Percentiles rank a stretch among this genome's conserved stretches.
Evolutionary conservation across 805 yeast species (phyloP).

Genomic region (Metschnikowia matae): DNA sequence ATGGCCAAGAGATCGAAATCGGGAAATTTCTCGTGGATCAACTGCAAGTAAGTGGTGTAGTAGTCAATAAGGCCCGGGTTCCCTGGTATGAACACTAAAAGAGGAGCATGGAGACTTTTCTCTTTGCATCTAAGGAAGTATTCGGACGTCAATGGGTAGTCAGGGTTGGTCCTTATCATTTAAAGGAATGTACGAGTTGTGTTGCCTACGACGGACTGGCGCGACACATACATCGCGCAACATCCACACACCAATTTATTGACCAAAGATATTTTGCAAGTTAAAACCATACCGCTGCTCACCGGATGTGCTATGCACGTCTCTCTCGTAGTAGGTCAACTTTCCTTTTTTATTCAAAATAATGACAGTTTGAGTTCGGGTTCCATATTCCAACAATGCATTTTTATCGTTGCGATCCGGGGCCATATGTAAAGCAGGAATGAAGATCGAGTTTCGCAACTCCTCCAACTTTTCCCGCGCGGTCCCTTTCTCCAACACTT

Average conservation of each 20-base stretch:
- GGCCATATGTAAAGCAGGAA: conserved; percentile 55
- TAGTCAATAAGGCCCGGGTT: conserved; percentile 72
- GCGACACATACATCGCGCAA: neutral
- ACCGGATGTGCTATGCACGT: conserved; percentile 37
- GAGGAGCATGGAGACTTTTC: conserved; percentile 14
- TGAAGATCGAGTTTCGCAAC: conserved; percentile 58
- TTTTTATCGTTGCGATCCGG: neutral
- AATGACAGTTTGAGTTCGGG: conserved; percentile 81
- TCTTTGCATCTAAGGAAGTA: conserved; percentile 19
- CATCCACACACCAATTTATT: conserved; percentile 1
- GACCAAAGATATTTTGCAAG: conserved; percentile 5
- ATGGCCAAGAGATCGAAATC: conserved; percentile 51
- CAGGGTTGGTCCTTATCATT: conserved; percentile 10
- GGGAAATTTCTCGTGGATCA: conserved; percentile 40
- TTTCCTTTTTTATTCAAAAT: conserved; percentile 49
- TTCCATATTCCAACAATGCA: conserved; percentile 59
- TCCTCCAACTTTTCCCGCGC: conserved; percentile 28
- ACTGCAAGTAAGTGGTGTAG: conserved; percentile 51
- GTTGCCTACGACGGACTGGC: neutral
- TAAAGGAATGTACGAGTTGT: neutral
- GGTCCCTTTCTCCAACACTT: conserved; percentile 18
- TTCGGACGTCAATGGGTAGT: conserved; percentile 27
- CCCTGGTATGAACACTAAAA: conserved; percentile 66
- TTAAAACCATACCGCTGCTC: conserved; percentile 17
- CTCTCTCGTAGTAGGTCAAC: conserved; percentile 59